A percentile compares a stretch with the other conserved stretches of the same genome.
Conservation (phyloP, 768 basidiomycete genomes). For the Panus rudis region DNA sequence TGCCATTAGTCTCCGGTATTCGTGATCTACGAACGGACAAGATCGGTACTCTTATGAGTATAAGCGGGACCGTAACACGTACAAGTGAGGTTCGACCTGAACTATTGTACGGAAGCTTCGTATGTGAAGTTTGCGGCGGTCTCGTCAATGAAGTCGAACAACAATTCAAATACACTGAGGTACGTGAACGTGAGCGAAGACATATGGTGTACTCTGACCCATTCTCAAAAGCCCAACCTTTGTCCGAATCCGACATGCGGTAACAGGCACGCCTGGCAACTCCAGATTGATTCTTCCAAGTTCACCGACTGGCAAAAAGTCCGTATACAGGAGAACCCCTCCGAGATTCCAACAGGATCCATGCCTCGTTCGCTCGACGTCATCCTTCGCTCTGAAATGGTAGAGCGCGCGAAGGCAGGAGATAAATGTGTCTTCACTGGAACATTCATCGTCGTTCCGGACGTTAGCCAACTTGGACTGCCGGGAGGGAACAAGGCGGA, state of each 20-base stretch:
- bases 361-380: constrained; percentile 98
- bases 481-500: constrained; percentile 92
- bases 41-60: constrained; percentile 91
- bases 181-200: constrained; percentile 29
- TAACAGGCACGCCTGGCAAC: constrained; percentile 84
- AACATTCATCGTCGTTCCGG: constrained; percentile 96
- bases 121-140: constrained; percentile 84
- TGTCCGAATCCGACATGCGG: constrained; percentile 95
- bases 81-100: constrained; percentile 98
- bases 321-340: constrained; percentile 96
- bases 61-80: constrained; percentile 94
- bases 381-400: constrained; percentile 89
- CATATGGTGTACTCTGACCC: not conserved
- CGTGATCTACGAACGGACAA: constrained; percentile 88
- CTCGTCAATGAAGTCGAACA: constrained; percentile 92
- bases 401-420: constrained; percentile 98
- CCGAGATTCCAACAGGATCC: constrained; percentile 96
- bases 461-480: constrained; percentile 91
- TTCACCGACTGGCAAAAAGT: constrained; percentile 99
- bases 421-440: constrained; percentile 99
- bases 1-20: constrained; percentile 91
- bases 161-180: constrained; percentile 99
- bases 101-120: constrained; percentile 86
- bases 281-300: constrained; percentile 92
- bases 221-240: constrained; percentile 65